A percentile compares a stretch with the other conserved stretches of the same genome.
Conservation (phyloP, 2,329 filamentous ascomycete species). For the Ascochyta clinopodiicola region DNA sequence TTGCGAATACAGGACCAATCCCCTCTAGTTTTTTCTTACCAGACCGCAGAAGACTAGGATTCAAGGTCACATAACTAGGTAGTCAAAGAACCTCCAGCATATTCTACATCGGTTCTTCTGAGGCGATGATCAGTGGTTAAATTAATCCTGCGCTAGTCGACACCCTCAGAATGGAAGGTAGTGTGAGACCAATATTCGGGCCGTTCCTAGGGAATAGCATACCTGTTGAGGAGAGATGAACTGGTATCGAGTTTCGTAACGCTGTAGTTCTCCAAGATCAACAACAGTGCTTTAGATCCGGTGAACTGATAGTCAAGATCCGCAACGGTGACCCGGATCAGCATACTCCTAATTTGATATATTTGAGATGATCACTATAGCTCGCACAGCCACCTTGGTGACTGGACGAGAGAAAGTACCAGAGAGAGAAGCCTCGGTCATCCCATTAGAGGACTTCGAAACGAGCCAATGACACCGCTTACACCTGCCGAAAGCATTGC, state of each 20-base stretch:
- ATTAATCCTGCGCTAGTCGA: too few relatives aligned
- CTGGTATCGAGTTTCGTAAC: too few relatives aligned
- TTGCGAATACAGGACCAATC: too few relatives aligned
- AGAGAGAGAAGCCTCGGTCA: not conserved
- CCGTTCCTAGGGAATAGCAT: too few relatives aligned
- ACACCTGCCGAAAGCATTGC: slow-evolving; percentile 6
- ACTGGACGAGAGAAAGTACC: not conserved
- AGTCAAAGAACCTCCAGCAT: not conserved
- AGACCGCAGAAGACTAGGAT: not conserved
- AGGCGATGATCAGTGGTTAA: too few relatives aligned
- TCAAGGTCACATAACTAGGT: not conserved
- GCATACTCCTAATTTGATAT: not conserved
- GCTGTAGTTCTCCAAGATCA: too few relatives aligned
- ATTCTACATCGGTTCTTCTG: not conserved
- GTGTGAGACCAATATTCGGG: too few relatives aligned
- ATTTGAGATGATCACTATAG: not conserved
- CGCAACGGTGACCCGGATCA: not conserved
- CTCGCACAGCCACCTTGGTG: not conserved
- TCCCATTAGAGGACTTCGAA: not conserved
- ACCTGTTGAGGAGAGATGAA: too few relatives aligned
- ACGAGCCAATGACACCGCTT: not conserved
- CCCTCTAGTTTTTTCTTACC: not conserved
- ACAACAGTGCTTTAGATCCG: too few relatives aligned
- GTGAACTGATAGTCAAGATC: not conserved
- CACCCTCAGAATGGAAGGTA: too few relatives aligned